Evolutionary conservation across 2,329 filamentous ascomycete species (phyloP).

Genomic region (Hymenoscyphus repandus): DNA sequence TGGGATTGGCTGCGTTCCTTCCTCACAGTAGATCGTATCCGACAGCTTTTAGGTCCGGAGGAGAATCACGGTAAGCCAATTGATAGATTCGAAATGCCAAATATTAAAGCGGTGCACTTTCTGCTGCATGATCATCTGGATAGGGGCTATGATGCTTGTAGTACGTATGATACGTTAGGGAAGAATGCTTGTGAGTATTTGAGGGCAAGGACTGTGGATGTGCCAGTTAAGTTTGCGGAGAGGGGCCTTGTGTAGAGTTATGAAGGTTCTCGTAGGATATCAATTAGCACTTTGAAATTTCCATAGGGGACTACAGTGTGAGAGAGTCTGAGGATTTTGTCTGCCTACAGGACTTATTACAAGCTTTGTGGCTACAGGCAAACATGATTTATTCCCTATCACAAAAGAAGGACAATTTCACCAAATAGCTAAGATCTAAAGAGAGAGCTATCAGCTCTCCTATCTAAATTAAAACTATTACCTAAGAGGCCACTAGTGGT

Average conservation of each 20-base stretch:
- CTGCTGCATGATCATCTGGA: constrained; percentile 28
- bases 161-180: constrained; percentile 19
- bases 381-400: no score
- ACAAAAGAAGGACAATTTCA: no score
- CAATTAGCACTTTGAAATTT: no score
- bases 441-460: no score
- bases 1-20: constrained; percentile 6
- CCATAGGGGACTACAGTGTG: no score
- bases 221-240: constrained; percentile 13
- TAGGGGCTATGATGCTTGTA: constrained; percentile 19
- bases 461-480: no score
- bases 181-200: constrained; percentile 15
- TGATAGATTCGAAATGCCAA: constrained; percentile 23
- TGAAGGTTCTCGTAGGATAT: neutral
- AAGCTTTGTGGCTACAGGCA: no score
- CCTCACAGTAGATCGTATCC: neutral
- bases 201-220: constrained; percentile 13
- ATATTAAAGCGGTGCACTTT: constrained; percentile 23
- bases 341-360: no score
- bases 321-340: no score
- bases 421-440: no score
- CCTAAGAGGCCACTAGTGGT: no score
- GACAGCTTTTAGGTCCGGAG: constrained; percentile 1
- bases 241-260: constrained; percentile 5
- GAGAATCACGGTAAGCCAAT: constrained; percentile 10